A percentile compares a stretch with the other conserved stretches of the same genome.
These are phyloP conservation scores for Colletotrichum sp. DNA, from an alignment of 2,329 filamentous ascomycete species.

Conservation along the genomic window DNA sequence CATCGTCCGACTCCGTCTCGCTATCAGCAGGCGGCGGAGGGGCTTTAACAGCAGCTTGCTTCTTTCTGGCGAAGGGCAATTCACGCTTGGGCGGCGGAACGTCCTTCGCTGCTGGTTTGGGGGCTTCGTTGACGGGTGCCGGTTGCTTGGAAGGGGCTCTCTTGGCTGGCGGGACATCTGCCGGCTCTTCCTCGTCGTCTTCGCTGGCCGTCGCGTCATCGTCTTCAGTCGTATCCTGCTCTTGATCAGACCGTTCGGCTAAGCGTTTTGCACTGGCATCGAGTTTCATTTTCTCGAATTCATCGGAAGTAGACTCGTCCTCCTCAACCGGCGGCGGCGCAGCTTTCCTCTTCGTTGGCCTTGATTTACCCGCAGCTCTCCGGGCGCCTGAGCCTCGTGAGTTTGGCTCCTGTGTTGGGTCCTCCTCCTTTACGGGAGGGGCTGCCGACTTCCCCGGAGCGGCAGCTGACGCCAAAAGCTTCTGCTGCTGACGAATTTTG, in stretches of 20 bases:
- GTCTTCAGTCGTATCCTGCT: slow-evolving; percentile 40
- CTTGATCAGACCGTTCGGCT: slow-evolving; percentile 36
- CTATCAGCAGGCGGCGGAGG: slow-evolving; percentile 36
- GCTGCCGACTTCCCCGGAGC: slow-evolving; percentile 44
- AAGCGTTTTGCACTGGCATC: slow-evolving; percentile 33
- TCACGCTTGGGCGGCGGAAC: slow-evolving; percentile 40
- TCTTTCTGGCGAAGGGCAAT: slow-evolving; percentile 49
- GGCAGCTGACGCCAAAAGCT: slow-evolving; percentile 55
- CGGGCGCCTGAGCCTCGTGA: slow-evolving; percentile 26
- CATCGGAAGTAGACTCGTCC: slow-evolving; percentile 46
- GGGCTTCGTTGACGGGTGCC: neutral
- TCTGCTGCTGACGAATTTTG: slow-evolving; percentile 77
- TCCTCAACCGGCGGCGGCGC: slow-evolving; percentile 37
- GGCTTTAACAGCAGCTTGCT: slow-evolving; percentile 24
- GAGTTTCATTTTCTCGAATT: slow-evolving; percentile 55
- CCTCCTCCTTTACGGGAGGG: slow-evolving; percentile 44
- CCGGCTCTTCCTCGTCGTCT: slow-evolving; percentile 38
- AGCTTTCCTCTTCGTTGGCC: slow-evolving; percentile 54
- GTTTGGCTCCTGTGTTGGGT: slow-evolving; percentile 19
- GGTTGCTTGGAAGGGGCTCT: neutral
- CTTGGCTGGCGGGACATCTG: slow-evolving; percentile 28
- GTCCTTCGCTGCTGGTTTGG: neutral
- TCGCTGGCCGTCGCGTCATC: slow-evolving; percentile 47
- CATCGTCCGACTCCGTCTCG: slow-evolving; percentile 62
- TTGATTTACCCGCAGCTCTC: slow-evolving; percentile 39